phyloP scores from a whole-genome alignment of 257 asterid species.

The Cordia subcordata region DNA sequence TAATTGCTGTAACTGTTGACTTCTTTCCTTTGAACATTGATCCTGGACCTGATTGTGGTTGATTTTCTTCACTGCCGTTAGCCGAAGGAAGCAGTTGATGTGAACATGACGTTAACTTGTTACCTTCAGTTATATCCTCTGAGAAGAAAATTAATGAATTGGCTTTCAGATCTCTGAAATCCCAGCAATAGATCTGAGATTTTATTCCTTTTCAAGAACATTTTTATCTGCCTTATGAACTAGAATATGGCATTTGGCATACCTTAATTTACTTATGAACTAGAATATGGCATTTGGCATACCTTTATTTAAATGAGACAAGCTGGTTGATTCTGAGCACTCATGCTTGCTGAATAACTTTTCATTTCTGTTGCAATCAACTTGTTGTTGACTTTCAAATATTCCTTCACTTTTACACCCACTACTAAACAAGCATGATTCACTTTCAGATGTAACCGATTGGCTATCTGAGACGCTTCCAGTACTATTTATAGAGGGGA shows the following conservation, averaged over 20 bases:
- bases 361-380: slow-evolving; percentile 3
- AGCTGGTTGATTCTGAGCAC: slow-evolving; percentile 5
- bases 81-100: slow-evolving; percentile 3
- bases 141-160: not conserved
- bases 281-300: not conserved
- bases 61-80: not conserved
- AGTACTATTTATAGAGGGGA: slow-evolving; percentile 22
- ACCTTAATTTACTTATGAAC: slow-evolving; percentile 10
- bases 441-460: slow-evolving; percentile 17
- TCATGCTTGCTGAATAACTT: slow-evolving; percentile 6
- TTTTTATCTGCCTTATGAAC: slow-evolving; percentile 15
- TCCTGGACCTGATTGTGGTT: slow-evolving; percentile 14
- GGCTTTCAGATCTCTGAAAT: slow-evolving; percentile 6
- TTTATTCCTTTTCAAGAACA: slow-evolving; percentile 7
- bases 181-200: not conserved
- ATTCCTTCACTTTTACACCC: slow-evolving; percentile 8
- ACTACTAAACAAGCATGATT: slow-evolving; percentile 2
- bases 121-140: slow-evolving; percentile 9
- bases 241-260: not conserved
- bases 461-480: slow-evolving; percentile 17
- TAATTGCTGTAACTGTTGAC: slow-evolving; percentile 22
- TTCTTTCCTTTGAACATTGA: slow-evolving; percentile 24
- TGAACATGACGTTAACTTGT: slow-evolving; percentile 3
- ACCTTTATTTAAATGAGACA: slow-evolving; percentile 5
- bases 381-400: slow-evolving; percentile 1